Conservation (phyloP, 805 yeast genomes). For the Yamadazyma sp. region DNA sequence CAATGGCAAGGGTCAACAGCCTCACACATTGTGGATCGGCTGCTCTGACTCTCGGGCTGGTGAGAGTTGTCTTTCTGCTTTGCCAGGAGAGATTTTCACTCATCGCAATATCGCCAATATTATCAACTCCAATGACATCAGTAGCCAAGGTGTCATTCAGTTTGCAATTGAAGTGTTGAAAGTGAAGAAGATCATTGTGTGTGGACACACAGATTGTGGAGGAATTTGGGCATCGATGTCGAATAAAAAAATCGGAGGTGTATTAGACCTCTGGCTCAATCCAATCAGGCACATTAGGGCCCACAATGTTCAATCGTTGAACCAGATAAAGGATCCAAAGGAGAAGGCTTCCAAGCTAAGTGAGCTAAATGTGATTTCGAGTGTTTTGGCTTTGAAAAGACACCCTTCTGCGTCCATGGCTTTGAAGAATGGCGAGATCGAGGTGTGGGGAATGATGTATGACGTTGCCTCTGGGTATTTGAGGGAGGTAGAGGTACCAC, state of each 20-base stretch:
- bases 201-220: conserved; percentile 96
- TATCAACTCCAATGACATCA: conserved; percentile 66
- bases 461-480: conserved; percentile 77
- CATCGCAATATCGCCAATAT: conserved; percentile 87
- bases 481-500: conserved; percentile 37
- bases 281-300: conserved; percentile 70
- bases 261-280: conserved; percentile 70
- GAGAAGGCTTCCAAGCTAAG: conserved; percentile 61
- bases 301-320: conserved; percentile 51
- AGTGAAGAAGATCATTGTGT: conserved; percentile 76
- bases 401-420: conserved; percentile 72
- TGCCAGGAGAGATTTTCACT: conserved; percentile 90
- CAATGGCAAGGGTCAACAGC: conserved; percentile 83
- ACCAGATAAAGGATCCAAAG: conserved; percentile 47
- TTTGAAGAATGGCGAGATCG: conserved; percentile 57
- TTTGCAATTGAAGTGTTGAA: conserved; percentile 83
- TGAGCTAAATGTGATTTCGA: conserved; percentile 73
- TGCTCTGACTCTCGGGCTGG: conserved; percentile 91
- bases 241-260: conserved; percentile 62
- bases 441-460: conserved; percentile 81
- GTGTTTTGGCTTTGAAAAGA: conserved; percentile 63
- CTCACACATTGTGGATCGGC: conserved; percentile 92
- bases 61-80: conserved; percentile 70
- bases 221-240: conserved; percentile 82
- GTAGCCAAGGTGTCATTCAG: conserved; percentile 77